Evolutionary conservation across 2,329 filamentous ascomycete genomes (phyloP), one percentile per base, ranked within the genome.

Genomic region (Macroventuria anomochaeta): DNA sequence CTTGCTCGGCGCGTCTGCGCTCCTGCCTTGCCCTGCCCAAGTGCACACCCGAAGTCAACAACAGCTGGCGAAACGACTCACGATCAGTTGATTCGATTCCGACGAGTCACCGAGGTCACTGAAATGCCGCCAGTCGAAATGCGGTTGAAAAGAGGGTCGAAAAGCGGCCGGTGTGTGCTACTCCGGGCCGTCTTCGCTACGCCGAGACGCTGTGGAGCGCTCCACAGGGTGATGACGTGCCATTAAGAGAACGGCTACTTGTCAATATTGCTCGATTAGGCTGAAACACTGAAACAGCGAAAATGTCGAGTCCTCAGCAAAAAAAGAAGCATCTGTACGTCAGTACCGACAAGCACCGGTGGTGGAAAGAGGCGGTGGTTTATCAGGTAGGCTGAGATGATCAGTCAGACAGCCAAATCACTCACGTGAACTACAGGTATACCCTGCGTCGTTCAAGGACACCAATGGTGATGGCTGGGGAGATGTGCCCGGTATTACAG

Each of bases 301-400:
- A 31, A 13, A 52, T 56, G 47, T 23, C 47, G 13, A 43, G 21
- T 17, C 31, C 18, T 29, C 57, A 46, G 17, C 26, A 23, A 23
- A 26, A 32, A 21, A 44, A 55, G 31, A 66, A 65, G 29, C 59
- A 64, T 15, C 47, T 72, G 2, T 70, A 68, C 38, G 68, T 72
- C 20, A 69, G 69, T 7, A 65, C 62, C 2, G 69, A 74, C 46
- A 71, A 69, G 42, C 70, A 74, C 46, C 47, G 56, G 21, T 86
- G 84, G 83, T 86, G 84, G 84, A 85, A 85, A 60, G 83, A 86
- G 65, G 80, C 80, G 43, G 78, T 81, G 6, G 80, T 85, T 7
- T 87, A 87, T 62, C 83, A 86, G 59, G 69, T 71, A 52, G 18
- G 53, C 0, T 13, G 28, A 33, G 23, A 41, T 3, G 1, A 17